phyloP scores from a whole-genome alignment of 176 grass and related monocot species.

The Cenchrus fungigraminus region DNA sequence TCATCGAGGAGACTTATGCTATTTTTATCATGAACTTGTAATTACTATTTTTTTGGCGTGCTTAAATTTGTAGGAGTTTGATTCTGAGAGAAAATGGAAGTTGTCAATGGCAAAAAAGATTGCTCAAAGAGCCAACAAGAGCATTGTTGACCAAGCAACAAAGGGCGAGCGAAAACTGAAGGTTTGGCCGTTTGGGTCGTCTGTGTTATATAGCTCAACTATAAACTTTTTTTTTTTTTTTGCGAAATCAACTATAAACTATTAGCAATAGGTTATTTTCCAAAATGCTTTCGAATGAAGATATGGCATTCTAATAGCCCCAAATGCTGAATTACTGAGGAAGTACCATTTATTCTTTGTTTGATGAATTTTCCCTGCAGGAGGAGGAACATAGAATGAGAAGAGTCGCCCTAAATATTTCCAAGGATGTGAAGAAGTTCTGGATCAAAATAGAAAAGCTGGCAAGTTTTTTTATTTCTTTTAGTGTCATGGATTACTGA shows the following conservation, averaged over 20 bases:
- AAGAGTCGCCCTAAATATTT: constrained; percentile 95
- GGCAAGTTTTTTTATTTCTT: constrained; percentile 54
- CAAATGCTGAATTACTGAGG: constrained; percentile 1
- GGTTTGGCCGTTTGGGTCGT: constrained; percentile 61
- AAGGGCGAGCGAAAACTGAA: constrained; percentile 93
- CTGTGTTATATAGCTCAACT: constrained; percentile 22
- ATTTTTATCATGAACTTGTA: constrained; percentile 26
- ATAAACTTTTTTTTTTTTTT: background rate
- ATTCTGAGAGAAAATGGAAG: constrained; percentile 99
- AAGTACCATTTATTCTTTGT: constrained; percentile 4
- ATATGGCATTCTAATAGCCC: background rate
- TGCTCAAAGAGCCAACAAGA: constrained; percentile 80
- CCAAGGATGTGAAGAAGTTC: constrained; percentile 99
- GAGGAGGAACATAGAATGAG: constrained; percentile 89
- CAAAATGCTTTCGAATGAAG: constrained; percentile 9
- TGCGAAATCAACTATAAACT: constrained; percentile 1
- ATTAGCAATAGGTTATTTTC: constrained; percentile 32
- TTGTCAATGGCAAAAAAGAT: constrained; percentile 90
- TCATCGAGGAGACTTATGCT: background rate
- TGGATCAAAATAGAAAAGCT: constrained; percentile 99
- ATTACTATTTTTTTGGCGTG: constrained; percentile 21
- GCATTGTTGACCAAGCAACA: constrained; percentile 77
- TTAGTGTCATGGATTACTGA: constrained; percentile 9
- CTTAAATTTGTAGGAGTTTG: constrained; percentile 80
- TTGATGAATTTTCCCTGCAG: constrained; percentile 42